phyloP scores from a whole-genome alignment of 805 yeast species.

The Blastobotrys terrestris region DNA sequence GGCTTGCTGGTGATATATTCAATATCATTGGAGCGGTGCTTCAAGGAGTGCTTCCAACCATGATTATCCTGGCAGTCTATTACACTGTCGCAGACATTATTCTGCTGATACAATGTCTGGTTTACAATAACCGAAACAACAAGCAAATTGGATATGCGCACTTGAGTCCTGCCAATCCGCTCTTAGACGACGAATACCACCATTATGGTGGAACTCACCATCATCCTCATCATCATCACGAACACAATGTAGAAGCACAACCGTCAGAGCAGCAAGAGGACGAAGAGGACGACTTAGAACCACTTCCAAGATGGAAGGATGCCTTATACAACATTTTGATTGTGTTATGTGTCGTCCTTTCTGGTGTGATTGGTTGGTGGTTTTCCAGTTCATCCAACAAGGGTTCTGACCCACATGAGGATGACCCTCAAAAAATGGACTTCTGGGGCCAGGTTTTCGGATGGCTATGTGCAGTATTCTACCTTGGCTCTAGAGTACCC shows the following conservation, averaged over 20 bases:
- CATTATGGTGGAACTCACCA: slow-evolving; percentile 3
- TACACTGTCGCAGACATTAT: slow-evolving; percentile 89
- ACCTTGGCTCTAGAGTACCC: slow-evolving; percentile 83
- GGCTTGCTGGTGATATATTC: slow-evolving; percentile 93
- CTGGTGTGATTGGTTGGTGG: slow-evolving; percentile 88
- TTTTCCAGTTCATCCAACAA: slow-evolving; percentile 47
- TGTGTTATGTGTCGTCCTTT: slow-evolving; percentile 58
- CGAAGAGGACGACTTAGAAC: slow-evolving; percentile 10
- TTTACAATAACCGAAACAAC: slow-evolving; percentile 58
- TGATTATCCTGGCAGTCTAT: slow-evolving; percentile 87
- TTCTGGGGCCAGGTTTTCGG: slow-evolving; percentile 85
- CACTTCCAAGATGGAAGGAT: slow-evolving; percentile 12
- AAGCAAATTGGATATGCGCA: slow-evolving; percentile 60
- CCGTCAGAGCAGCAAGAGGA: slow-evolving; percentile 11
- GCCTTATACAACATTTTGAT: slow-evolving; percentile 37
- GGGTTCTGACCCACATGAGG: slow-evolving; percentile 32
- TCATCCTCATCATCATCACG: slow-evolving; percentile 7
- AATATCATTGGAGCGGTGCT: slow-evolving; percentile 86
- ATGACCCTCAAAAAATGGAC: slow-evolving; percentile 50
- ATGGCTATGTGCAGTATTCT: slow-evolving; percentile 43
- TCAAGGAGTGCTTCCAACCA: slow-evolving; percentile 89
- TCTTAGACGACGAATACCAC: slow-evolving; percentile 48
- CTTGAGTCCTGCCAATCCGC: slow-evolving; percentile 83
- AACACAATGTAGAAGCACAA: no score
- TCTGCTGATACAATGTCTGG: slow-evolving; percentile 73